phyloP scores from a whole-genome alignment of 768 basidiomycete genomes.

The Pholiota microspora region DNA sequence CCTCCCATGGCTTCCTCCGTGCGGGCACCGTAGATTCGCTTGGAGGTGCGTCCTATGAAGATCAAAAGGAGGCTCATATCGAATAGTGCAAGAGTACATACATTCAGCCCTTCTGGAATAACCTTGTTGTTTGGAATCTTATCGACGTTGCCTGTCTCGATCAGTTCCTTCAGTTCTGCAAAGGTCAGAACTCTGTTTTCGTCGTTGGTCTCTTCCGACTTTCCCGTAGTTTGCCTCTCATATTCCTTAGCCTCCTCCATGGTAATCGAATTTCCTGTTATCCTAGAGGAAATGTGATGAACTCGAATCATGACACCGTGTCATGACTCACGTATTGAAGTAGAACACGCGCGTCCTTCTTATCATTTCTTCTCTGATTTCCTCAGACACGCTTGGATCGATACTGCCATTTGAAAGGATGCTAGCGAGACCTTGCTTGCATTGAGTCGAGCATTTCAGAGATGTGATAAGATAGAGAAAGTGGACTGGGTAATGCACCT shows the following conservation, averaged over 20 bases:
- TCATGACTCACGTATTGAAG: slow-evolving; percentile 57
- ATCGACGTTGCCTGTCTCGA: slow-evolving; percentile 68
- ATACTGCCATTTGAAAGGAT: slow-evolving; percentile 45
- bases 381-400: slow-evolving; percentile 29
- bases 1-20: slow-evolving; percentile 74
- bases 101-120: slow-evolving; percentile 68
- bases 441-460: slow-evolving; percentile 8
- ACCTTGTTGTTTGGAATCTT: slow-evolving; percentile 77
- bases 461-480: background rate
- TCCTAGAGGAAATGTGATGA: slow-evolving; percentile 20
- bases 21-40: slow-evolving; percentile 50
- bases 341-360: slow-evolving; percentile 65
- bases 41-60: slow-evolving; percentile 47
- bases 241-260: slow-evolving; percentile 39
- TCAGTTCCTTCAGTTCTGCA: slow-evolving; percentile 64
- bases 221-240: slow-evolving; percentile 19
- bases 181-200: slow-evolving; percentile 57
- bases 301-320: background rate
- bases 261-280: slow-evolving; percentile 39
- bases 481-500: slow-evolving; percentile 38
- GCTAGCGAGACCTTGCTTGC: slow-evolving; percentile 65
- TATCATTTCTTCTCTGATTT: slow-evolving; percentile 44
- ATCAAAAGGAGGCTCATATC: background rate
- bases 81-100: slow-evolving; percentile 28
- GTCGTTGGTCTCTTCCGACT: slow-evolving; percentile 4